A percentile compares a stretch with the other conserved stretches of the same genome.
Evolutionary conservation across 306 rosid genomes (phyloP).

Genomic region (Casuarina cunninghamiana): DNA sequence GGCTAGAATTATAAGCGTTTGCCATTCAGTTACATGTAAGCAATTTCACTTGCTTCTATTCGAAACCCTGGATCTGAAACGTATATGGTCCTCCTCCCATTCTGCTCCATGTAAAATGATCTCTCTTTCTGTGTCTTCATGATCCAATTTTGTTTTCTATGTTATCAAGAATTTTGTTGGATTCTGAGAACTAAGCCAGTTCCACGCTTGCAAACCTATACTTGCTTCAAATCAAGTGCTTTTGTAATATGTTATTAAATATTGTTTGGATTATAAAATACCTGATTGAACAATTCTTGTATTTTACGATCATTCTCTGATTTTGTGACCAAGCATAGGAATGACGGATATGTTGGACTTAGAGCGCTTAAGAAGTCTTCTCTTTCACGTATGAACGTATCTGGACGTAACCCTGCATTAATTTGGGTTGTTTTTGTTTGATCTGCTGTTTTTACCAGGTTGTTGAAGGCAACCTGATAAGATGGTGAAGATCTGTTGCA

Average conservation of each 20-base stretch:
- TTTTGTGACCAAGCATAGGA: not conserved
- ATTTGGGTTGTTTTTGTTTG: constrained; percentile 11
- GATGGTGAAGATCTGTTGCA: constrained; percentile 97
- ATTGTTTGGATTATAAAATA: not conserved
- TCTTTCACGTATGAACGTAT: not conserved
- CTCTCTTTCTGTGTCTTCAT: not conserved
- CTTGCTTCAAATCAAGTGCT: not conserved
- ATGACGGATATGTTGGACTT: not conserved
- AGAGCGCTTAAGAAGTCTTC: not conserved
- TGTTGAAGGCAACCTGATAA: constrained; percentile 18
- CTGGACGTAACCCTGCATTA: not conserved
- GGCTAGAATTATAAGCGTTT: constrained; percentile 1
- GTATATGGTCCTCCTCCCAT: not conserved
- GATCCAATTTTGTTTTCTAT: not conserved
- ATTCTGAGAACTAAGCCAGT: not conserved
- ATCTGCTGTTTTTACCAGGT: constrained; percentile 26
- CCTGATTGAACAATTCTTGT: not conserved
- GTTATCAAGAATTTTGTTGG: no score
- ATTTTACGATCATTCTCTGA: not conserved
- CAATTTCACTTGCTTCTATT: constrained; percentile 7
- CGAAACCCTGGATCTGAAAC: constrained; percentile 41
- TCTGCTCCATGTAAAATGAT: constrained; percentile 8
- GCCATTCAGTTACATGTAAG: not conserved
- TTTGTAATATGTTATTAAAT: not conserved
- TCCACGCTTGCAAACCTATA: not conserved